Evolutionary conservation across 2,329 filamentous ascomycete species (phyloP).

Genomic region (Phaeoacremonium minimum): DNA sequence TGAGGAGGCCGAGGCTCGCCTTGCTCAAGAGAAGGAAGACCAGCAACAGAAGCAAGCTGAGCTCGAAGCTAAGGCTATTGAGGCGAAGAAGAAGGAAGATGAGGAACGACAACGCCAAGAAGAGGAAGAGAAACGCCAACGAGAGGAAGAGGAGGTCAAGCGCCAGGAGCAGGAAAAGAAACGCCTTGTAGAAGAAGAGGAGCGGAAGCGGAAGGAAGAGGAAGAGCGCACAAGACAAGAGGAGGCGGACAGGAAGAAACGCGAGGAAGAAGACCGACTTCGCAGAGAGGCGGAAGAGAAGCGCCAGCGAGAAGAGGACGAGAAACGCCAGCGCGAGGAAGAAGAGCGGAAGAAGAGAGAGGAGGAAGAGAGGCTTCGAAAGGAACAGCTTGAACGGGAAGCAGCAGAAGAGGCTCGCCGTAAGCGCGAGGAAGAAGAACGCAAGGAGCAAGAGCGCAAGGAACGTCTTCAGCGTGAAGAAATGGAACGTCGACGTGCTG

Average conservation of each 20-base stretch:
- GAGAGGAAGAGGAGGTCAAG: slow-evolving; percentile 16
- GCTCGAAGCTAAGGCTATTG: slow-evolving; percentile 15
- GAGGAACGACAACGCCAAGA: slow-evolving; percentile 17
- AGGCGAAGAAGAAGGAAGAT: slow-evolving; percentile 21
- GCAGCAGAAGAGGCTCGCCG: slow-evolving; percentile 44
- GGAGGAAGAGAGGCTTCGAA: slow-evolving; percentile 39
- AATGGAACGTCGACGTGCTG: slow-evolving; percentile 30
- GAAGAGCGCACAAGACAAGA: slow-evolving; percentile 23
- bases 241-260: slow-evolving; percentile 25
- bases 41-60: slow-evolving; percentile 21
- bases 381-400: slow-evolving; percentile 40
- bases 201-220: slow-evolving; percentile 15
- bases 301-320: slow-evolving; percentile 20
- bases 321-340: slow-evolving; percentile 27
- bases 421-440: slow-evolving; percentile 48
- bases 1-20: slow-evolving; percentile 15
- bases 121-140: slow-evolving; percentile 21
- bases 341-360: slow-evolving; percentile 29
- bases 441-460: slow-evolving; percentile 42
- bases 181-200: slow-evolving; percentile 23
- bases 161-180: slow-evolving; percentile 8
- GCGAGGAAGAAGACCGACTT: slow-evolving; percentile 6
- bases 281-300: slow-evolving; percentile 24
- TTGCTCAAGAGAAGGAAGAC: slow-evolving; percentile 20
- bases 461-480: slow-evolving; percentile 38